Base-by-base conservation (phyloP, 2,329 filamentous ascomycete genomes). In the Fusarium praegraminearum region DNA sequence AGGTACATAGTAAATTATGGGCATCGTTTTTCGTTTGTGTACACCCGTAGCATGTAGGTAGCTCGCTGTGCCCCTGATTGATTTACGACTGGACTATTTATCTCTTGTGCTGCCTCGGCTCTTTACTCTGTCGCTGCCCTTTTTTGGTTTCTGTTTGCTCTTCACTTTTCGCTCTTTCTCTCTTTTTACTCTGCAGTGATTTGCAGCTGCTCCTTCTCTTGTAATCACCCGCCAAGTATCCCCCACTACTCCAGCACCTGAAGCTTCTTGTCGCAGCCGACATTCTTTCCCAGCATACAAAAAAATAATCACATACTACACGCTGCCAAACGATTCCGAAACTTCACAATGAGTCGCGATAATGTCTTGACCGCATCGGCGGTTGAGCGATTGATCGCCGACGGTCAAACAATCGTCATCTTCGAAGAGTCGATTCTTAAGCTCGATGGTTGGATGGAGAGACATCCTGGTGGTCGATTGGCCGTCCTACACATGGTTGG, bases 381-480 rank as follows among this genome's bases (percentile, higher is more conserved):
- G 58, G 80, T 89, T 67, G 81, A 86, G 72, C 78, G 73, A 36
- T 77, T 86, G 78, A 85, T 90, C 68, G 85, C 85, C 32, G 80
- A 86, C 50, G 87, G 86, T 60, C 80, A 85, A 32, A 82, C 79
- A 16, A 84, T 90, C 57, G 83, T 90, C 69, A 84, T 90, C 57
- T 84, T 83, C 68, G 83, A 89, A 46, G 87, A 85, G 45, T 73
- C 80, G 53, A 84, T 87, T 18, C 79, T 90, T 69, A 81, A 82
- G 58, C 83, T 90, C 38, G 85, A 88, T 71, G 78, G 80, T 44
- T 90, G 88, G 88, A 81, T 89, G 69, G 76, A 84, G 57, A 83
- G 79, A 58, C 88, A 90, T 71, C 88, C 88, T 0, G 88, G 88
- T 22, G 88, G 88, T 33, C 79, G 81, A 16, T 78, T 90, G 28